phyloP scores from a whole-genome alignment of 768 basidiomycete genomes.

The Russula earlei region DNA sequence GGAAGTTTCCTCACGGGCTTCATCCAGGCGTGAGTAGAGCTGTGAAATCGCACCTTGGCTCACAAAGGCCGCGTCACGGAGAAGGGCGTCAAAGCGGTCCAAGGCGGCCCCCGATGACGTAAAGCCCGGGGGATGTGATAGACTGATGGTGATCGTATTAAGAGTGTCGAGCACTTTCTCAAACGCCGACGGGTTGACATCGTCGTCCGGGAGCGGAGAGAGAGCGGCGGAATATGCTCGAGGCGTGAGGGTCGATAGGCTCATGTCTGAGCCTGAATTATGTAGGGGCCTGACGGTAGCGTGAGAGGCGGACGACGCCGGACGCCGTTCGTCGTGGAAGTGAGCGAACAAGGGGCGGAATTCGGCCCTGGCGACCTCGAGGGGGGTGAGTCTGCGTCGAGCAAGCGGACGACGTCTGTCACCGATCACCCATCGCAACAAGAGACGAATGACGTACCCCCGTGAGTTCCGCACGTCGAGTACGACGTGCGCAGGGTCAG shows the following conservation, averaged over 20 bases:
- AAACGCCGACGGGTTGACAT: slow-evolving; percentile 27
- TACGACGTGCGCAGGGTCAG: slow-evolving; percentile 46
- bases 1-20: slow-evolving; percentile 40
- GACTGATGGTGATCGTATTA: slow-evolving; percentile 37
- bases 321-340: slow-evolving; percentile 38
- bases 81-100: slow-evolving; percentile 34
- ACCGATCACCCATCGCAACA: not conserved
- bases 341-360: slow-evolving; percentile 53
- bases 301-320: slow-evolving; percentile 45
- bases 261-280: slow-evolving; percentile 38
- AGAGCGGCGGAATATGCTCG: not conserved
- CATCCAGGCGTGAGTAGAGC: slow-evolving; percentile 45
- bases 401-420: not conserved
- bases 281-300: slow-evolving; percentile 40
- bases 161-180: slow-evolving; percentile 48
- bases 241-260: slow-evolving; percentile 29
- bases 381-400: slow-evolving; percentile 47
- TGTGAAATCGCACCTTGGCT: slow-evolving; percentile 38
- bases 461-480: slow-evolving; percentile 57
- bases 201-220: slow-evolving; percentile 29
- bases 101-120: slow-evolving; percentile 34
- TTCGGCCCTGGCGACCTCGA: slow-evolving; percentile 59
- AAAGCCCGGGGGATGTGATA: slow-evolving; percentile 19
- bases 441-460: slow-evolving; percentile 41
- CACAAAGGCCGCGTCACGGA: slow-evolving; percentile 41